Evolutionary conservation across 495 filamentous ascomycete genomes (phyloP), one percentile per base, ranked within the genome.

Genomic region (Opeltia flavorubescens): DNA sequence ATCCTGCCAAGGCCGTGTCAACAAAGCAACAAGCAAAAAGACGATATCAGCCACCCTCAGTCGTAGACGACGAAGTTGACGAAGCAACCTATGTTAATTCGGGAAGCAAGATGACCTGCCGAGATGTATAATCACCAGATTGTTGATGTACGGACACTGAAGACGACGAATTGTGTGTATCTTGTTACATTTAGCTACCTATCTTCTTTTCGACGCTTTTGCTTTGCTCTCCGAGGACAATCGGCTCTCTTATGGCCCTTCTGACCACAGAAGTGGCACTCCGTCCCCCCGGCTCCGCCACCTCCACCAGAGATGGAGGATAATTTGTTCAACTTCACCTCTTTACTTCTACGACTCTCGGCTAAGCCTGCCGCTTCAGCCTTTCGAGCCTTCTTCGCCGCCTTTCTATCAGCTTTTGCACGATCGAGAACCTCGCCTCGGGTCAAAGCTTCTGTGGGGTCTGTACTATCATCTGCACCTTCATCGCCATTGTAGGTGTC

Each of bases 191-290:
- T n/a, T n/a, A 4, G 38, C 20, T 41, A 23, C 21, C 21, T 17
- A 23, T 8, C 20, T 9, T 41, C 9, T 41, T 21, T 21, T 5
- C 38, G 18, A 6, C 38, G 38, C 21, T 41, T 21, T 26, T 13
- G 23, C 42, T 46, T 43, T 25, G 34, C 27, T 45, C 29, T 50
- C 23, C 49, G 35, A n/a, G 50, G 50, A 44, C 53, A 55, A 4
- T 52, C 49, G 15, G 21, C 25, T 26, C 39, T 55, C 24, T 27
- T 33, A 17, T 55, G 53, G 17, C 50, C 53, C 40, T 55, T 50
- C 31, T 52, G 24, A 11, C 53, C 46, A 44, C 53, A 55, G 2
- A 20, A n/a, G 30, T 36, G 49, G 33, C 53, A 55, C 28, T 55
- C 53, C 34, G 44, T 52, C 18, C 50, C 41, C 17, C 49, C 39